Conservation (phyloP, 768 basidiomycete species). For the Lactarius sanguifluus region DNA sequence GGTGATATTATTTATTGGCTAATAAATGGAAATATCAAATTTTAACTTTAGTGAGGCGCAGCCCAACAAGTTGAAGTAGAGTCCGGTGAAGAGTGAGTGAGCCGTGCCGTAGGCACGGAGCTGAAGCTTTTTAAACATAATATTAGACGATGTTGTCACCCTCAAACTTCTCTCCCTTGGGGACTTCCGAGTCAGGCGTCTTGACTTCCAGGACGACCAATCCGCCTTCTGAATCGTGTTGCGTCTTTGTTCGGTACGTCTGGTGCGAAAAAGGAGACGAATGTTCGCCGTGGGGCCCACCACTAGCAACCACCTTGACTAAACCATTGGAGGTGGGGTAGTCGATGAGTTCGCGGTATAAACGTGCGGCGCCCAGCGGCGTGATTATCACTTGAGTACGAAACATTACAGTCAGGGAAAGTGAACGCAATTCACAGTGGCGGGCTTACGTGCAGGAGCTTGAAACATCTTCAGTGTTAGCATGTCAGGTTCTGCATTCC, state of each 20-base stretch:
- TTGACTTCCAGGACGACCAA: neutral
- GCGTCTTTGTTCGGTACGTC: neutral
- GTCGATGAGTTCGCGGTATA: constrained; percentile 22
- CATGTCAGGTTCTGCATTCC: neutral
- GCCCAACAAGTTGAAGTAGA: too few relatives aligned
- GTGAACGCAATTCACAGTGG: neutral
- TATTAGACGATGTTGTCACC: constrained; percentile 1
- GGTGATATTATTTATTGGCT: too few relatives aligned
- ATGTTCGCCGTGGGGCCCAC: neutral
- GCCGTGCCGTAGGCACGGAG: too few relatives aligned
- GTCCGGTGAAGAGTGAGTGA: too few relatives aligned
- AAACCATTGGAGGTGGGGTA: neutral
- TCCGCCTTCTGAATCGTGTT: neutral
- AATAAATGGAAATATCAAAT: too few relatives aligned
- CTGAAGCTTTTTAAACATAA: neutral
- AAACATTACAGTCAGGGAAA: neutral
- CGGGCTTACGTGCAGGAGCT: constrained; percentile 12
- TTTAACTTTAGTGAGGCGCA: too few relatives aligned
- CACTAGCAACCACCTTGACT: neutral
- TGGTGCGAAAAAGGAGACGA: too few relatives aligned
- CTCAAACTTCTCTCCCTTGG: neutral
- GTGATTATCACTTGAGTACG: constrained; percentile 15
- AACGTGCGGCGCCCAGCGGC: constrained; percentile 19
- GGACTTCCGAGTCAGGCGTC: neutral
- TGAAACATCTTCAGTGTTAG: constrained; percentile 19